Conservation (phyloP, 768 basidiomycete species). For the Arthromyces matolae region DNA sequence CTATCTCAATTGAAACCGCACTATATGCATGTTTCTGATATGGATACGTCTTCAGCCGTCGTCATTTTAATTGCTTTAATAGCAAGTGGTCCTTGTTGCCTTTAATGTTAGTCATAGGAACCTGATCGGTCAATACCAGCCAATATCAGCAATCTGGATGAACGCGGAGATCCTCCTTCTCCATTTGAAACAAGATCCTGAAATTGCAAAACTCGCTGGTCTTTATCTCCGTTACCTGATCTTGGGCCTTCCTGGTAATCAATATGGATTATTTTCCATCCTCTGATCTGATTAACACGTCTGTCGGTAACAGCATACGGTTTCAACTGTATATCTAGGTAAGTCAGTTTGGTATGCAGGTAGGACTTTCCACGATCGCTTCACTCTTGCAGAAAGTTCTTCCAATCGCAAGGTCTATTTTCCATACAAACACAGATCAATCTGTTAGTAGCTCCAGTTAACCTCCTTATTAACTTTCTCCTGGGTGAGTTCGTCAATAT, state of each 20-base stretch:
- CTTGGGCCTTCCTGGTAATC: neutral
- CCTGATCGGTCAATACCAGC: too few relatives aligned
- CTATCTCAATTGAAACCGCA: neutral
- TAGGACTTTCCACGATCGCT: too few relatives aligned
- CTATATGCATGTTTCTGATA: neutral
- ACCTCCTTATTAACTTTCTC: constrained; percentile 74
- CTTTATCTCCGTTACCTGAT: constrained; percentile 1
- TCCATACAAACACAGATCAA: constrained; percentile 81
- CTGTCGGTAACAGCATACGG: too few relatives aligned
- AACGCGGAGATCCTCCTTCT: constrained; percentile 1
- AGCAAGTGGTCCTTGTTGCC: too few relatives aligned
- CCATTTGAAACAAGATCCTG: constrained; percentile 3
- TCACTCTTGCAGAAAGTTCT: too few relatives aligned
- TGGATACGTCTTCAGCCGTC: constrained; percentile 43
- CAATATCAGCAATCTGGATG: neutral
- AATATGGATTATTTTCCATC: neutral
- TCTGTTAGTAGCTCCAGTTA: constrained; percentile 76
- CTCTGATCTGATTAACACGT: too few relatives aligned
- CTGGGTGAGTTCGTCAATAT: constrained; percentile 49
- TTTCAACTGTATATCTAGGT: too few relatives aligned
- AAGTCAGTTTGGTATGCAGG: too few relatives aligned
- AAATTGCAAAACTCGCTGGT: neutral
- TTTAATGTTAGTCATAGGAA: too few relatives aligned
- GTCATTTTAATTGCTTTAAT: constrained; percentile 53
- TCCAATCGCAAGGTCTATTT: too few relatives aligned